These are phyloP conservation scores for Neoboletus magnificus DNA, from an alignment of 768 basidiomycete species.

Conservation along the genomic window DNA sequence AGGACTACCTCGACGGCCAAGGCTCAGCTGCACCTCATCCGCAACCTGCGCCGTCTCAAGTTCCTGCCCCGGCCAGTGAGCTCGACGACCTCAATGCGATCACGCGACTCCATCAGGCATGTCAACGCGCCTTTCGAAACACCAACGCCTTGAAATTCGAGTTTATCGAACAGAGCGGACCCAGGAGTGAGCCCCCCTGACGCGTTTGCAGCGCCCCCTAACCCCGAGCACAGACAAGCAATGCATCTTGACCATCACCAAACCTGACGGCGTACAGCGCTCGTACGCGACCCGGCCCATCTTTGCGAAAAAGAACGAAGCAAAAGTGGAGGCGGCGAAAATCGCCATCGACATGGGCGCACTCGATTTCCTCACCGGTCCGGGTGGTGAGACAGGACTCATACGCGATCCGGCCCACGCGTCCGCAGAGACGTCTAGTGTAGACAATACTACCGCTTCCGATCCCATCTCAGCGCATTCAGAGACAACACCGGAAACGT, in stretches of 20 bases:
- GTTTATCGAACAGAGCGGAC: constrained; percentile 39
- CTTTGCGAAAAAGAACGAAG: constrained; percentile 48
- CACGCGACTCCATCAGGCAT: constrained; percentile 40
- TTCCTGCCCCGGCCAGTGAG: neutral
- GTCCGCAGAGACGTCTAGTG: neutral
- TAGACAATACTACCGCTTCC: neutral
- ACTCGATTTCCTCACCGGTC: constrained; percentile 52
- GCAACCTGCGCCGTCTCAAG: neutral
- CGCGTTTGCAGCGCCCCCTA: neutral
- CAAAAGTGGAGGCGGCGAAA: constrained; percentile 49
- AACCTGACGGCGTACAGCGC: constrained; percentile 47
- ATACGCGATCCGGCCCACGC: constrained; percentile 21
- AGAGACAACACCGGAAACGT: neutral
- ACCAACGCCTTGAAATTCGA: constrained; percentile 45
- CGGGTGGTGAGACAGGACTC: constrained; percentile 39
- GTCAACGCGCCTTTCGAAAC: constrained; percentile 41
- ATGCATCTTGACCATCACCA: constrained; percentile 60
- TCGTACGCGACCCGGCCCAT: constrained; percentile 51
- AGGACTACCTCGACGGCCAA: constrained; percentile 23
- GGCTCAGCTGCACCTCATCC: neutral
- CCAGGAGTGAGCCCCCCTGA: constrained; percentile 33
- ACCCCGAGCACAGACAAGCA: constrained; percentile 43
- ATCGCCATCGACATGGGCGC: constrained; percentile 60
- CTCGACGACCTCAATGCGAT: constrained; percentile 20
- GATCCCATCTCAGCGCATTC: neutral